Evolutionary conservation across 768 basidiomycete genomes (phyloP), one percentile per base, ranked within the genome.

Genomic region (Mycena maculata): DNA sequence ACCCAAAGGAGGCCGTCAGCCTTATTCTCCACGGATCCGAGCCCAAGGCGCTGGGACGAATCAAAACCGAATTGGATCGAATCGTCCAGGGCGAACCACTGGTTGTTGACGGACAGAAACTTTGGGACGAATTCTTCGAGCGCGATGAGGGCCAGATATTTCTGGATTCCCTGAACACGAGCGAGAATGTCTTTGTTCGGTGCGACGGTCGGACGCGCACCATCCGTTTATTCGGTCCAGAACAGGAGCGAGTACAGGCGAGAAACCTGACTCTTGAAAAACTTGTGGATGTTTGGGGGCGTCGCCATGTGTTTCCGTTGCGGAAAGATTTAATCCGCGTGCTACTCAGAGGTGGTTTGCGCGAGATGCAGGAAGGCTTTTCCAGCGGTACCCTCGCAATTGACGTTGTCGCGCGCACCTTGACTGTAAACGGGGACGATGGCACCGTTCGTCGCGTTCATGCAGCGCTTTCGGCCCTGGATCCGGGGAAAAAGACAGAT

Each of bases 61-160:
- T 77, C 9, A 86, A 85, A 69, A 60, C 72, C 2, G 74, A 77
- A 44, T 55, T 88, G 25, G 80, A 83, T 39, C 27, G 48, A 0
- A 69, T 85, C 16, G 53, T 87, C 25, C 73, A 76, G 7, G 87
- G 87, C 9, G 72, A 79, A 16, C 63, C 82, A 16, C 60, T 85
- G 33, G 69, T 68, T 16, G 74, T 77, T 1, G 79, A 81, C 4
- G 76, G 74, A 0, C 64, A 66, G 23, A 61, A 68, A 1, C 63
- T 83, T 4, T 88, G 88, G 87, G 83, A 86, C 53, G 82, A 83
- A 20, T 85, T 84, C 60, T 82, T 88, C 63, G 78, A 81, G 18
- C 74, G 77, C n/a, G 53, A 77, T n/a, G 82, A 80, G 62, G 83
- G 85, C 42, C 60, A 64, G 23, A 77, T 77, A 27, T 75, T 76